A percentile compares a stretch with the other conserved stretches of the same genome.
Evolutionary conservation across 768 basidiomycete genomes (phyloP).

Genomic region (Hemileccinum rubropunctum): DNA sequence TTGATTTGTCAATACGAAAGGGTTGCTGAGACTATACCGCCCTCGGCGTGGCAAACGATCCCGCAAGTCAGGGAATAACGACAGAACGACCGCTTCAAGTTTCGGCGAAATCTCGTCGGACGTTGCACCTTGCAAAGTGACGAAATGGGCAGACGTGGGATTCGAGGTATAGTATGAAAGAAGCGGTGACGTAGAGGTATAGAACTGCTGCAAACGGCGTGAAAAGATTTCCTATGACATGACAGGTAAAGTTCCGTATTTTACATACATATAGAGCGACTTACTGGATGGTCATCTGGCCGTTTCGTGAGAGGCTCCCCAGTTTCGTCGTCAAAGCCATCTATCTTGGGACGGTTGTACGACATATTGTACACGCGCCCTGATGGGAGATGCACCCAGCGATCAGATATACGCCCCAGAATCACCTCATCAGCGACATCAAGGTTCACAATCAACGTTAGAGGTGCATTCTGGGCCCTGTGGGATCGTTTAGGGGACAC

Average conservation of each 20-base stretch:
- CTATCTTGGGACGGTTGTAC: conserved; percentile 79
- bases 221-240: conserved; percentile 66
- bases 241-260: conserved; percentile 5
- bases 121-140: conserved; percentile 66
- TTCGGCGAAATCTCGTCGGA: conserved; percentile 91
- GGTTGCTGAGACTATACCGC: conserved; percentile 53
- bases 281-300: conserved; percentile 85
- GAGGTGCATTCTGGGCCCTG: conserved; percentile 60
- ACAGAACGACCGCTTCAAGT: conserved; percentile 59
- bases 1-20: conserved; percentile 38
- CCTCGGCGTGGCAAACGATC: conserved; percentile 48
- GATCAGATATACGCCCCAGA: conserved; percentile 81
- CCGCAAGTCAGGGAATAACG: conserved; percentile 56
- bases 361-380: conserved; percentile 89
- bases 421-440: conserved; percentile 89
- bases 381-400: conserved; percentile 85
- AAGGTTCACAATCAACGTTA: conserved; percentile 82
- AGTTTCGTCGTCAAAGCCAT: conserved; percentile 81
- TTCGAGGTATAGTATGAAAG: conserved; percentile 60
- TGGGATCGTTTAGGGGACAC: background rate
- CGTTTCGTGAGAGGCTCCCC: conserved; percentile 86
- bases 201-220: conserved; percentile 73
- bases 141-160: conserved; percentile 42
- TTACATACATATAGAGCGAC: conserved; percentile 25
- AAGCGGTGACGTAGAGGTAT: conserved; percentile 78